Conservation (phyloP, 192 early-diverging fungal species). For the Lobosporangium transversale region DNA sequence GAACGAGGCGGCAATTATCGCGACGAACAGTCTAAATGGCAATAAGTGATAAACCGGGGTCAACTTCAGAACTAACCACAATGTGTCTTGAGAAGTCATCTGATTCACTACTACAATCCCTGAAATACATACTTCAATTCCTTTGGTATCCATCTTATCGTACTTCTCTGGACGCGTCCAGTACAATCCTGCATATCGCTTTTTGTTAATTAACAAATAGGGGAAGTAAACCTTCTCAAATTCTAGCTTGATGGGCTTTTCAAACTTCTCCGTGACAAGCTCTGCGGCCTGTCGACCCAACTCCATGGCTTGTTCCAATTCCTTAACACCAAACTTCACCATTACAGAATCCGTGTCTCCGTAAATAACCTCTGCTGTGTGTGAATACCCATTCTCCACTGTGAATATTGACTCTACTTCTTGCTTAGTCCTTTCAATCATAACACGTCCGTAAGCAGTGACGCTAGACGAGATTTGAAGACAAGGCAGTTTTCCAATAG, state of each 20-base stretch:
- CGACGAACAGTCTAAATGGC: conserved; percentile 86
- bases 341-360: conserved; percentile 99
- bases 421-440: conserved; percentile 92
- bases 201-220: conserved; percentile 98
- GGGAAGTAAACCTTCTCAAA: conserved; percentile 99
- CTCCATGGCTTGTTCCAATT: conserved; percentile 86
- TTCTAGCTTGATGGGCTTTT: conserved; percentile 96
- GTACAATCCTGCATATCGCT: conserved; percentile 97
- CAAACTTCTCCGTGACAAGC: conserved; percentile 86
- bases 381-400: conserved; percentile 86
- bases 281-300: conserved; percentile 85
- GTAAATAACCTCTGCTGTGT: conserved; percentile 94
- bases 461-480: conserved; percentile 93
- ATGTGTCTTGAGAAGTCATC: no score
- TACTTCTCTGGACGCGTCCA: conserved; percentile 95
- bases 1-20: conserved; percentile 94
- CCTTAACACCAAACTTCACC: conserved; percentile 93
- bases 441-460: conserved; percentile 93
- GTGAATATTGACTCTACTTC: conserved; percentile 87
- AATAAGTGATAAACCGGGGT: background rate
- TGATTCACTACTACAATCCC: no score
- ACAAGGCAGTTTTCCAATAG: conserved; percentile 90
- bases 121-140: conserved; percentile 92
- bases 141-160: conserved; percentile 97
- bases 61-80: no score